Evolutionary conservation across 1,284 basidiomycete species (phyloP).

Genomic region (Apiotrichum laibachii): DNA sequence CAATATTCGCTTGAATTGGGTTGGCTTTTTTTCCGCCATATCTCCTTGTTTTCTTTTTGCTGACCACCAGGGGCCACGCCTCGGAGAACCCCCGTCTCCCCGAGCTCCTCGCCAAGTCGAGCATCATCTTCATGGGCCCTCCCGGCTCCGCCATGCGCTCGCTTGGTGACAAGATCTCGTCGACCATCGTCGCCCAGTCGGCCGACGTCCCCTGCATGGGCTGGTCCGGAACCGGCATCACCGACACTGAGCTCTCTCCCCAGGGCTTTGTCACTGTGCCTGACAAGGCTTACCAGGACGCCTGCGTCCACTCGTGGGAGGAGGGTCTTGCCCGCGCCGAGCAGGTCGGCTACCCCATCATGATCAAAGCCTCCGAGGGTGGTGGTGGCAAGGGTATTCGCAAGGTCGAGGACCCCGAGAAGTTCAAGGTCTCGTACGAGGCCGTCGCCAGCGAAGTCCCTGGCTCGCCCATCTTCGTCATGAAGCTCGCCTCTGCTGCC

Average conservation of each 20-base stretch:
- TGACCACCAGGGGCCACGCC: slow-evolving; percentile 74
- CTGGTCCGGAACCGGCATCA: slow-evolving; percentile 96
- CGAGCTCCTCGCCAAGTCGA: slow-evolving; percentile 85
- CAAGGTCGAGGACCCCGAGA: slow-evolving; percentile 78
- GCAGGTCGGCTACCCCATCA: slow-evolving; percentile 92
- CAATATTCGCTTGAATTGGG: slow-evolving; percentile 1
- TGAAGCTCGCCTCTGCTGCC: slow-evolving; percentile 97
- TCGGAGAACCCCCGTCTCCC: slow-evolving; percentile 99
- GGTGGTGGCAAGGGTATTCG: slow-evolving; percentile 99
- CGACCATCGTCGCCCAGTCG: slow-evolving; percentile 97
- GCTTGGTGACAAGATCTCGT: slow-evolving; percentile 98
- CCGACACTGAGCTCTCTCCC: slow-evolving; percentile 79
- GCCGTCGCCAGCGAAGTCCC: slow-evolving; percentile 96
- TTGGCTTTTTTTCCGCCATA: background rate
- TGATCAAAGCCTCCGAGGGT: slow-evolving; percentile 99
- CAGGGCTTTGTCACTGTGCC: slow-evolving; percentile 92
- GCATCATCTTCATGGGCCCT: slow-evolving; percentile 98
- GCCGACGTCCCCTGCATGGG: slow-evolving; percentile 98
- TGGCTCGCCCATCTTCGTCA: slow-evolving; percentile 98
- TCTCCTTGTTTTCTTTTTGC: background rate
- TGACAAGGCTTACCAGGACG: slow-evolving; percentile 83
- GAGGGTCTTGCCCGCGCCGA: slow-evolving; percentile 82
- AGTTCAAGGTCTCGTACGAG: slow-evolving; percentile 89
- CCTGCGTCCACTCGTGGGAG: slow-evolving; percentile 86
- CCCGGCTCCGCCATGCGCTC: slow-evolving; percentile 99